Conservation (phyloP, 768 basidiomycete species). For the Termitomyces sp. region DNA sequence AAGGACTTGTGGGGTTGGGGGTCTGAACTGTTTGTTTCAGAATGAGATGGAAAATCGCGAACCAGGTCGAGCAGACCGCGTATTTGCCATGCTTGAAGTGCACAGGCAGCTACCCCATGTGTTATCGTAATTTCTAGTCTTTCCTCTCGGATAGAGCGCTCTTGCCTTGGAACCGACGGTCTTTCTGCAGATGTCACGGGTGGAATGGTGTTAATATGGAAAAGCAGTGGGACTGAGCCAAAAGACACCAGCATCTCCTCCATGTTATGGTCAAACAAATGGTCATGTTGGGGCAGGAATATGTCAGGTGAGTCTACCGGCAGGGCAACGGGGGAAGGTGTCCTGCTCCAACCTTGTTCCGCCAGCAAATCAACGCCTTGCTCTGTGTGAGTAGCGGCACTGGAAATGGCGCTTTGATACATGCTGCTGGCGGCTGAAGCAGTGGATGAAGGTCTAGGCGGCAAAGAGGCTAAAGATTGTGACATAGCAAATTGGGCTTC, state of each 20-base stretch:
- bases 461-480: slow-evolving; percentile 64
- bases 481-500: slow-evolving; percentile 64
- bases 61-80: slow-evolving; percentile 38
- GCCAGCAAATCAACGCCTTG: background rate
- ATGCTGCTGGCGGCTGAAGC: slow-evolving; percentile 57
- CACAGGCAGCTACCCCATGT: slow-evolving; percentile 48
- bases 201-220: slow-evolving; percentile 47
- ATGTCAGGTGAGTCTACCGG: slow-evolving; percentile 1
- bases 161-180: background rate
- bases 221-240: slow-evolving; percentile 52
- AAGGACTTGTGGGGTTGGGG: background rate
- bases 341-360: slow-evolving; percentile 2
- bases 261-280: slow-evolving; percentile 4
- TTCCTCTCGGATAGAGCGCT: slow-evolving; percentile 18
- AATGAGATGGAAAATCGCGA: slow-evolving; percentile 24
- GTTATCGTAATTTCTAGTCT: slow-evolving; percentile 33
- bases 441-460: slow-evolving; percentile 38
- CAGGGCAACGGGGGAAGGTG: slow-evolving; percentile 10
- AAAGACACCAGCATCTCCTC: slow-evolving; percentile 56
- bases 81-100: slow-evolving; percentile 52
- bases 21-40: background rate
- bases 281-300: background rate
- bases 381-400: slow-evolving; percentile 4
- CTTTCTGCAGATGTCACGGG: slow-evolving; percentile 8
- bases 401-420: slow-evolving; percentile 71